Evolutionary conservation across 306 rosid species (phyloP), one percentile per base, ranked within the genome.

Genomic region (Prunus padus): DNA sequence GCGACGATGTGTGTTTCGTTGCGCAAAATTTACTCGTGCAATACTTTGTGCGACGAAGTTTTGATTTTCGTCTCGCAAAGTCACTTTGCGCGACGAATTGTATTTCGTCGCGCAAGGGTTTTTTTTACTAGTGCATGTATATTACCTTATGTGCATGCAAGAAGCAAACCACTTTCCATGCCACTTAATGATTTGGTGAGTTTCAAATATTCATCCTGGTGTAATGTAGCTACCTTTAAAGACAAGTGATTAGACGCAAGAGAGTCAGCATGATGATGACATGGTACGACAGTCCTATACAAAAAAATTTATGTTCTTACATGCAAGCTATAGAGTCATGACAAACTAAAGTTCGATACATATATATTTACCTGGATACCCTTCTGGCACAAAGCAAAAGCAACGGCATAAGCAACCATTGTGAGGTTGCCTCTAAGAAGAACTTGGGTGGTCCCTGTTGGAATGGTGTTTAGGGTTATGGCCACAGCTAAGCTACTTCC

Each of bases 401-500:
- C 87, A 74, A 88, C 33, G 50, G 89, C 89, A 84, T 23, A 77
- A 79, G 91, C 88, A 76, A 88, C 82, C 71, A 88, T 91, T 4
- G 87, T 88, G 71, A 88, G 75, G 56, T 85, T 85, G 3, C 93
- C 96, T 45, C 79, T 85, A 3, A 91, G 82, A 11, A 88, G 67
- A 1, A 91, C 91, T 81, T 88, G 85, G 42, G 85, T 68, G 7
- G 91, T 84, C 54, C 76, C 87, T 71, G 82, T 85, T 2, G 89
- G 91, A 79, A 91, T 85, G 52, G 11, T 82, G 45, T 91, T 82
- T 42, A 87, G 83, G 45, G 88, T 77, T 25, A 84, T 13, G 55
- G 87, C 93, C 73, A 81, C 90, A 2, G 79, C 89, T 16, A 88
- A 76, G 57, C 92, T 86, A 15, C 93, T 88, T 5, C 89, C 96